These are phyloP conservation scores for Suillus subluteus DNA, from an alignment of 768 basidiomycete species.

Conservation along the genomic window DNA sequence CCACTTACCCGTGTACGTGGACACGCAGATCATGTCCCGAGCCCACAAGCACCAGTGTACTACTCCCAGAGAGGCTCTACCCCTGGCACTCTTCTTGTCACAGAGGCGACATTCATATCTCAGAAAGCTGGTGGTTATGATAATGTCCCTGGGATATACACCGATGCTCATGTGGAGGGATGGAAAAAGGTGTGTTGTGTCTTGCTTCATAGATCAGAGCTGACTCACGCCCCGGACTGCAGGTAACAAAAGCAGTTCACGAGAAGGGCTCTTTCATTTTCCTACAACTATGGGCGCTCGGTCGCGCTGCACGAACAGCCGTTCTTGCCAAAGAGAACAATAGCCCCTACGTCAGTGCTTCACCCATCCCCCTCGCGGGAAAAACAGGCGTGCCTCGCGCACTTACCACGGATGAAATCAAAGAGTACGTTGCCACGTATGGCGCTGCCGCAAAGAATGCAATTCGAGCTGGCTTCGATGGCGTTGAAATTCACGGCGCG, in stretches of 20 bases:
- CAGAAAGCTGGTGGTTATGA: conserved; percentile 48
- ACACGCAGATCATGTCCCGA: conserved; percentile 38
- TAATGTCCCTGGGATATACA: conserved; percentile 68
- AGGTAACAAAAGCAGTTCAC: conserved; percentile 64
- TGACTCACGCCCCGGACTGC: not conserved
- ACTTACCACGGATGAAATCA: conserved; percentile 36
- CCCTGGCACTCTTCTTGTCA: conserved; percentile 57
- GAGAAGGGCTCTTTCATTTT: conserved; percentile 50
- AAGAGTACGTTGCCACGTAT: conserved; percentile 33
- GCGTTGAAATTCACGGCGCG: conserved; percentile 47
- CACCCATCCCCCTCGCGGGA: conserved; percentile 29
- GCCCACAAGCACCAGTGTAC: conserved; percentile 44
- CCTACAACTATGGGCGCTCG: conserved; percentile 57
- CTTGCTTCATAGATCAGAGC: no score
- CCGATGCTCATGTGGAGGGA: conserved; percentile 52
- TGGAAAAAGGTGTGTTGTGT: conserved; percentile 49
- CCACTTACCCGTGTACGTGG: conserved; percentile 54
- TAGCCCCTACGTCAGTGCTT: conserved; percentile 39
- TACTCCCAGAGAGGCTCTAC: conserved; percentile 50
- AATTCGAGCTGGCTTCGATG: conserved; percentile 48
- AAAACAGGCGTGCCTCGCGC: conserved; percentile 22
- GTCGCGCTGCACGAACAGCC: conserved; percentile 41
- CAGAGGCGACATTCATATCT: conserved; percentile 60
- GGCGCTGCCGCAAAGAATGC: conserved; percentile 38
- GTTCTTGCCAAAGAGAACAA: conserved; percentile 38